Percentiles rank a stretch among this genome's conserved stretches.
Evolutionary conservation across 129 eudicot genomes (phyloP).

Genomic region (Apium graveolens): DNA sequence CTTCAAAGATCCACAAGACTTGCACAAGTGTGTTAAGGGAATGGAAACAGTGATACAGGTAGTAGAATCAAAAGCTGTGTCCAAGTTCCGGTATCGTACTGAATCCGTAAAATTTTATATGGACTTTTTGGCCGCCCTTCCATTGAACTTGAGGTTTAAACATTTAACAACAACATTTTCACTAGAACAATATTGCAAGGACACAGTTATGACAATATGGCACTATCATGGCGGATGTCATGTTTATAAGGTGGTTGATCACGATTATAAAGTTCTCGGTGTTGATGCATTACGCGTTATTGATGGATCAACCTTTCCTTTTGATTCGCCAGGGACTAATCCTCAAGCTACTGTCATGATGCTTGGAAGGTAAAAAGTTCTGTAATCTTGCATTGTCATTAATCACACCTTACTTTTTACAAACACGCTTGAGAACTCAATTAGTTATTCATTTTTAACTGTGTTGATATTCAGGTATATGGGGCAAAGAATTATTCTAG

Average conservation of each 20-base stretch:
- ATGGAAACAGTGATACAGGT: constrained; percentile 47
- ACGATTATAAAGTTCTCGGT: constrained; percentile 48
- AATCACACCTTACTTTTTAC: neutral
- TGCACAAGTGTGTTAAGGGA: constrained; percentile 62
- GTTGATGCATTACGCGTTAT: constrained; percentile 56
- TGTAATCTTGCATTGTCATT: neutral
- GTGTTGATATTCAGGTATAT: constrained; percentile 48
- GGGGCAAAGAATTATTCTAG: constrained; percentile 52
- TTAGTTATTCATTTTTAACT: neutral
- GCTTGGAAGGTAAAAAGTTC: constrained; percentile 60
- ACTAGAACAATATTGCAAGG: constrained; percentile 48
- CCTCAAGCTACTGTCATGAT: constrained; percentile 98
- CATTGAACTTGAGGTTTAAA: constrained; percentile 45
- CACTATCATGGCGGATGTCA: constrained; percentile 95
- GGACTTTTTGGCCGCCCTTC: constrained; percentile 30
- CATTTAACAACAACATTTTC: constrained; percentile 22
- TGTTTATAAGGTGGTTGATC: constrained; percentile 61
- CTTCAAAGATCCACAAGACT: constrained; percentile 60
- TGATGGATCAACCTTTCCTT: constrained; percentile 68
- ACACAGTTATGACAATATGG: constrained; percentile 87
- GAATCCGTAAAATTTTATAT: constrained; percentile 25
- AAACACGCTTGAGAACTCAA: neutral
- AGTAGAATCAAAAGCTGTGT: constrained; percentile 40
- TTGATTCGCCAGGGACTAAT: constrained; percentile 78
- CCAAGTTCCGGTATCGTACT: constrained; percentile 34